phyloP scores from a whole-genome alignment of 108 stramenopile species.

The Seminavis robusta region DNA sequence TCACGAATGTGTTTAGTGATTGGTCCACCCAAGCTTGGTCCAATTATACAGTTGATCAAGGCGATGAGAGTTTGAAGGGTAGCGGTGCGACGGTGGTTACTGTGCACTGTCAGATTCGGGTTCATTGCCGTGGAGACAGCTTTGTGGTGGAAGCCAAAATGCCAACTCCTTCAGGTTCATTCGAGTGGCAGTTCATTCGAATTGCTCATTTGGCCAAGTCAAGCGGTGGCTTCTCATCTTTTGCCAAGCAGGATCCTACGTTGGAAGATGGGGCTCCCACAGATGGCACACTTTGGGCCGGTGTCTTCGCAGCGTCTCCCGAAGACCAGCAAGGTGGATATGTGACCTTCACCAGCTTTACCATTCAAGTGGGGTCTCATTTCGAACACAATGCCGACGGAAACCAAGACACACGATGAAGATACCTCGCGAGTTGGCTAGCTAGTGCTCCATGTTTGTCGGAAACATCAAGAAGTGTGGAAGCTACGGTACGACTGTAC shows the following conservation, averaged over 20 bases:
- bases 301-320: constrained; percentile 33
- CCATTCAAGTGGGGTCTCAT: constrained; percentile 15
- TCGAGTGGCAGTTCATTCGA: constrained; percentile 25
- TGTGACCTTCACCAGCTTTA: constrained; percentile 19
- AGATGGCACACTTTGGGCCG: constrained; percentile 16
- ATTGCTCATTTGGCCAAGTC: constrained; percentile 19
- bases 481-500: too few species aligned
- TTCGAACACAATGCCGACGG: constrained; percentile 33
- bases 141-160: constrained; percentile 35
- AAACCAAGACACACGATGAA: neutral
- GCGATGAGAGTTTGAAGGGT: neutral
- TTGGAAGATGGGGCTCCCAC: constrained; percentile 1
- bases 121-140: constrained; percentile 22
- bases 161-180: neutral
- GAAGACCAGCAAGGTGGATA: constrained; percentile 25
- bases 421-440: too few species aligned
- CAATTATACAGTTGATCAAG: too few species aligned
- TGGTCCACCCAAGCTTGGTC: constrained; percentile 43
- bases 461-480: too few species aligned
- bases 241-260: neutral
- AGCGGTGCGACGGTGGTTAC: neutral
- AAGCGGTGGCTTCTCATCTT: neutral
- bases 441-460: too few species aligned
- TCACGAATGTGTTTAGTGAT: constrained; percentile 46
- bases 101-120: constrained; percentile 14